Conservation (phyloP, 208 protist genomes). For the Leishmania guyanensis region DNA sequence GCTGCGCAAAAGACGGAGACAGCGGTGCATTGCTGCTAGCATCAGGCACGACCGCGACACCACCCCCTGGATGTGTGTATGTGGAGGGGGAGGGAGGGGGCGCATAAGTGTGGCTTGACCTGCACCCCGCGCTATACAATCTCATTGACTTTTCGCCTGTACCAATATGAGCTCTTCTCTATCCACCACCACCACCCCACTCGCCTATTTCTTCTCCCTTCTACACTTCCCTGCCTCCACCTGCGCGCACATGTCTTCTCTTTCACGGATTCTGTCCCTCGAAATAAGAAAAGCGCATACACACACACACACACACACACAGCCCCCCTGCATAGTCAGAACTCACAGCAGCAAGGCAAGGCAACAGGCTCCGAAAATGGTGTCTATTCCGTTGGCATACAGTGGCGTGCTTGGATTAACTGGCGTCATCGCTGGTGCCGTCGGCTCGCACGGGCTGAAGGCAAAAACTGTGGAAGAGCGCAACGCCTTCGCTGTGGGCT, state of each 20-base stretch:
- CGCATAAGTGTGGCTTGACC: not conserved
- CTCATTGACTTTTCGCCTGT: not conserved
- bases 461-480: conserved; percentile 28
- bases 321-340: not conserved
- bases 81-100: not conserved
- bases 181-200: not conserved
- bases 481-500: conserved; percentile 33
- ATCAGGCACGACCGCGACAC: not conserved
- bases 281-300: not conserved
- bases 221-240: not conserved
- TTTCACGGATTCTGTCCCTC: not conserved
- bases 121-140: not conserved
- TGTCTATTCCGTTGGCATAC: conserved; percentile 19
- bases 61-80: not conserved
- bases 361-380: conserved; percentile 7
- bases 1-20: not conserved
- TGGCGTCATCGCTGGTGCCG: conserved; percentile 39
- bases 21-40: not conserved
- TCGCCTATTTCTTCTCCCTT: not conserved
- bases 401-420: conserved; percentile 42
- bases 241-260: not conserved
- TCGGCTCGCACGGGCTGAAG: conserved; percentile 40
- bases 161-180: not conserved
- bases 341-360: not conserved
- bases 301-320: not conserved